A percentile compares a stretch with the other conserved stretches of the same genome.
Evolutionary conservation across 345 rosid species (phyloP).

Genomic region (Salix exigua): DNA sequence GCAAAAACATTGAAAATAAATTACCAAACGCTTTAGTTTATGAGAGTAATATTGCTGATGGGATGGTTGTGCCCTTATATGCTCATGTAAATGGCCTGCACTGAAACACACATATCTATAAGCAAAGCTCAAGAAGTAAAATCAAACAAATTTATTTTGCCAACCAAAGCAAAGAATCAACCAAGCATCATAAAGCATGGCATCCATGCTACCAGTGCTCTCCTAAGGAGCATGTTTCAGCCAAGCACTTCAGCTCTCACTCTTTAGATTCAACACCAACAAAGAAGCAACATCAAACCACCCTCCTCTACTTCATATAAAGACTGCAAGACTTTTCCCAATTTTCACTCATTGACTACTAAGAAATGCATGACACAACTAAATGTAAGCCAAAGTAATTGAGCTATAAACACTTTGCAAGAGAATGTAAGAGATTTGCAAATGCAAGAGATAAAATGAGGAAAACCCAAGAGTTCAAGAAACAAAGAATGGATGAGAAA

Average conservation of each 20-base stretch:
- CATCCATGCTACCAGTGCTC: background rate
- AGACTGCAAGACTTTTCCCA: background rate
- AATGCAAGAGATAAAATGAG: background rate
- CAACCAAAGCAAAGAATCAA: background rate
- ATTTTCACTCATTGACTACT: background rate
- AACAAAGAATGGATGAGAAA: background rate
- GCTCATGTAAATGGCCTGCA: slow-evolving; percentile 74
- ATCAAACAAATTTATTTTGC: background rate
- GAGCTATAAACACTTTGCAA: background rate
- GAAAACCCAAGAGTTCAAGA: background rate
- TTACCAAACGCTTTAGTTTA: slow-evolving; percentile 61
- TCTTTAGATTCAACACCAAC: background rate
- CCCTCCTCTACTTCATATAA: background rate
- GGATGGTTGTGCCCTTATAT: slow-evolving; percentile 37
- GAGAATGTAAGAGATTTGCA: background rate
- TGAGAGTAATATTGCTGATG: slow-evolving; percentile 65
- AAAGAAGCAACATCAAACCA: background rate
- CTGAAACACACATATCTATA: slow-evolving; percentile 31
- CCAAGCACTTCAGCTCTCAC: background rate
- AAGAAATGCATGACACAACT: background rate
- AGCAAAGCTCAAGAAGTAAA: slow-evolving; percentile 11
- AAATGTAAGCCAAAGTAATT: background rate
- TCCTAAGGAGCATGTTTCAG: background rate
- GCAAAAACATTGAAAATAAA: background rate
- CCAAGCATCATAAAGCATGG: background rate